These are phyloP conservation scores for Podospora tetraspora DNA, from an alignment of 495 filamentous ascomycete species.

Conservation along the genomic window DNA sequence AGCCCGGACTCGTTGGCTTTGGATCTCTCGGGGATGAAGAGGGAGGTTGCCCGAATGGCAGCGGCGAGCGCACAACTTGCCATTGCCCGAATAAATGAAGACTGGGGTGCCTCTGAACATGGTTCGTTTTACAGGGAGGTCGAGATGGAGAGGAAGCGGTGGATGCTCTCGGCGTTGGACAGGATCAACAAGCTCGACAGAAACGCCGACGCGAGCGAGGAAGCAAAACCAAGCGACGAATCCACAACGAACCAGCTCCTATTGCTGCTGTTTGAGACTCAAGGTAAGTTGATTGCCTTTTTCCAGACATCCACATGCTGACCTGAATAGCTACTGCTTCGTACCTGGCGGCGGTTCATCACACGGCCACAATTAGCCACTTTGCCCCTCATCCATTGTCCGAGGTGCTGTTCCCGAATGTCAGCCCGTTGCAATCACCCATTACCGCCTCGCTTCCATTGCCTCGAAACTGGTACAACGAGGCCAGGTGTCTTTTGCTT, in stretches of 20 bases:
- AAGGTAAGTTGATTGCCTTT: slow-evolving; percentile 26
- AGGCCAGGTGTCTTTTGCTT: slow-evolving; percentile 33
- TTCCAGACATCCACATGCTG: slow-evolving; percentile 5
- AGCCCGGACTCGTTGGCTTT: slow-evolving; percentile 21
- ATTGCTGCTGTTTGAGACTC: slow-evolving; percentile 41
- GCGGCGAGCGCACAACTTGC: slow-evolving; percentile 39
- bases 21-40: slow-evolving; percentile 32
- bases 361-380: slow-evolving; percentile 28
- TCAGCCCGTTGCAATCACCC: slow-evolving; percentile 31
- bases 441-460: slow-evolving; percentile 30
- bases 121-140: slow-evolving; percentile 35
- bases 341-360: slow-evolving; percentile 37
- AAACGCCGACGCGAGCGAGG: background rate
- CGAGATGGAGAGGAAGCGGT: slow-evolving; percentile 39
- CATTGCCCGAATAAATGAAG: slow-evolving; percentile 41
- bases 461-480: slow-evolving; percentile 30
- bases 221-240: background rate
- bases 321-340: slow-evolving; percentile 36
- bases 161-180: slow-evolving; percentile 40
- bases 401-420: slow-evolving; percentile 32
- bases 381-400: slow-evolving; percentile 34
- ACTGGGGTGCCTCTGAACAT: slow-evolving; percentile 36
- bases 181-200: slow-evolving; percentile 10
- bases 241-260: slow-evolving; percentile 17
- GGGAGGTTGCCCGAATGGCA: slow-evolving; percentile 40